Evolutionary conservation across 2,329 filamentous ascomycete species (phyloP).

Genomic region (Microascus cirrosus): DNA sequence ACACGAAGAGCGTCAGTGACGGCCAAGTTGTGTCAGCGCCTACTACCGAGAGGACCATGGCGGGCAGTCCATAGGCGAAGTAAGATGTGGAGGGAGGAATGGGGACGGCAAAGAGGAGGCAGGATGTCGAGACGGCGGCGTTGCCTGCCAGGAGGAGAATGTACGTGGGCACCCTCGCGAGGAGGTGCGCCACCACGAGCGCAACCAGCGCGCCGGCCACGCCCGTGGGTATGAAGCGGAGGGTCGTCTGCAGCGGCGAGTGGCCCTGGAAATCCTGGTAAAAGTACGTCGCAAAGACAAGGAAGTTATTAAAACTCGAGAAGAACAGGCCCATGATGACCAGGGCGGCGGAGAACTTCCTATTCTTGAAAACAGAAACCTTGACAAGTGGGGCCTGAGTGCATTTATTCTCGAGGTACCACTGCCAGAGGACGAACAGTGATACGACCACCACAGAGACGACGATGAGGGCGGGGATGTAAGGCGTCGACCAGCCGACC

Average conservation of each 20-base stretch:
- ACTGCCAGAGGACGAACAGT: conserved; percentile 50
- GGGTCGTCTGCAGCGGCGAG: conserved; percentile 51
- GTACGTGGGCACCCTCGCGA: conserved; percentile 45
- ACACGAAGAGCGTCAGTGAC: conserved; percentile 53
- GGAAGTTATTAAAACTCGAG: conserved; percentile 54
- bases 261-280: conserved; percentile 57
- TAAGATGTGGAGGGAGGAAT: conserved; percentile 51
- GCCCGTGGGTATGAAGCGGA: conserved; percentile 58
- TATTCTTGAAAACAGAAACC: conserved; percentile 49
- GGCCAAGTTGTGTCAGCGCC: conserved; percentile 59
- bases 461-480: conserved; percentile 49
- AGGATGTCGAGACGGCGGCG: conserved; percentile 39
- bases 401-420: conserved; percentile 41
- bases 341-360: conserved; percentile 51
- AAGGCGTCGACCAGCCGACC: conserved; percentile 54
- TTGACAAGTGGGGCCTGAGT: conserved; percentile 33
- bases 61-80: conserved; percentile 55
- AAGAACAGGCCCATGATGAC: conserved; percentile 57
- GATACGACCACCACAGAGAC: conserved; percentile 43
- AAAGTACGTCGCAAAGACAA: conserved; percentile 59
- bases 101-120: conserved; percentile 51
- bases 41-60: conserved; percentile 54
- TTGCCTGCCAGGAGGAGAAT: conserved; percentile 48
- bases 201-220: conserved; percentile 47
- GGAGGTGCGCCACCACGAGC: conserved; percentile 41